A percentile compares a stretch with the other conserved stretches of the same genome.
Conservation (phyloP, 116 monocot species). For the Dioscorea cayenensis region DNA sequence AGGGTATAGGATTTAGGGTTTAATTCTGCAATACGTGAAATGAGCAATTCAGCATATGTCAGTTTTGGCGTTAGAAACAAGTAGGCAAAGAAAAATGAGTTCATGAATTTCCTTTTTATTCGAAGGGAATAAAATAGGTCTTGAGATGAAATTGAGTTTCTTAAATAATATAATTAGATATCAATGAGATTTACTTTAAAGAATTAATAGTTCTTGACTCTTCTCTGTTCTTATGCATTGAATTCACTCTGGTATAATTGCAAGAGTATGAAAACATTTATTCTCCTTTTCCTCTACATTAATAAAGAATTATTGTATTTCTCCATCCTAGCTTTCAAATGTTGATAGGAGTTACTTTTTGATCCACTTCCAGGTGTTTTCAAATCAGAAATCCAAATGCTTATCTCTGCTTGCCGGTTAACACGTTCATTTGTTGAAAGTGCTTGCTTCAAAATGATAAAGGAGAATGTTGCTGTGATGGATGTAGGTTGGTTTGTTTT, state of each 20-base stretch:
- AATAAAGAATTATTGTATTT: no score
- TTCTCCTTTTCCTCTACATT: conserved; percentile 3
- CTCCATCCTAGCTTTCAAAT: no score
- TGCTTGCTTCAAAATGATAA: conserved; percentile 41
- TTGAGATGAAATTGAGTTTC: no score
- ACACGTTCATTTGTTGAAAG: conserved; percentile 68
- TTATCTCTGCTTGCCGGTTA: conserved; percentile 69
- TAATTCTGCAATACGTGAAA: no score
- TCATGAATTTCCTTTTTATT: no score
- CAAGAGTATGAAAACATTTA: neutral
- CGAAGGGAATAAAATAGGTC: no score
- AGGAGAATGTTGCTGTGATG: conserved; percentile 43
- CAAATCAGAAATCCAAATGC: conserved; percentile 50
- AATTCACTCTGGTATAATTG: neutral
- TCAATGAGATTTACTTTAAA: no score
- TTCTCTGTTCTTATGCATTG: neutral
- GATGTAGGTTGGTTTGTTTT: conserved; percentile 33
- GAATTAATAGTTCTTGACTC: neutral
- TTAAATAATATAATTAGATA: no score
- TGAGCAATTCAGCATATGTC: no score
- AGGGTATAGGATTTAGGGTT: no score
- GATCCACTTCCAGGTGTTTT: conserved; percentile 40
- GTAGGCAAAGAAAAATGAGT: no score
- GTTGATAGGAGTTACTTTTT: neutral
- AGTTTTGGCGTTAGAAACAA: no score